Evolutionary conservation across 1,284 basidiomycete species (phyloP).

Genomic region (Ceratobasidium sp.): DNA sequence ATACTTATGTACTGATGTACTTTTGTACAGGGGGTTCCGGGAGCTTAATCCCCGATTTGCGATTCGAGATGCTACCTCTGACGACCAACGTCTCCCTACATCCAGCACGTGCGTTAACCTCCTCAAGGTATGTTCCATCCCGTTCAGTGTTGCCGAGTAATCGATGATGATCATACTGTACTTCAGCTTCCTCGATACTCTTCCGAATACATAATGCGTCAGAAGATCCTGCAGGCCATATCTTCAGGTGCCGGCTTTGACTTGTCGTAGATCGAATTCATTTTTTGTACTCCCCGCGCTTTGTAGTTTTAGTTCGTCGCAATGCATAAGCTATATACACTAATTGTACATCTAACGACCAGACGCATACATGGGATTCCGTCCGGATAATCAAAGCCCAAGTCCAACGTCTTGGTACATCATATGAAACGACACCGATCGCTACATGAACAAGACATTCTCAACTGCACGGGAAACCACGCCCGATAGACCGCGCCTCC

Average conservation of each 20-base stretch:
- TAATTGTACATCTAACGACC: background rate
- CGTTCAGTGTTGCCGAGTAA: background rate
- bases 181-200: conserved; percentile 70
- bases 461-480: conserved; percentile 17
- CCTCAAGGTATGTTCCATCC: conserved; percentile 63
- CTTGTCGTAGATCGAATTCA: conserved; percentile 62
- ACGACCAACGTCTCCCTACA: conserved; percentile 79
- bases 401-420: too few relatives aligned
- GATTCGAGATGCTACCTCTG: conserved; percentile 77
- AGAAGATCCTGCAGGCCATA: conserved; percentile 87
- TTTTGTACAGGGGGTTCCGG: conserved; percentile 73
- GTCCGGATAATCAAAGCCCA: too few relatives aligned
- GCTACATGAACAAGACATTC: conserved; percentile 28
- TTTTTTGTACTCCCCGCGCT: background rate
- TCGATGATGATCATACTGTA: conserved; percentile 35
- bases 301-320: background rate
- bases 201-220: conserved; percentile 65
- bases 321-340: background rate
- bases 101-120: conserved; percentile 87
- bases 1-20: conserved; percentile 7
- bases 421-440: background rate
- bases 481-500: conserved; percentile 22
- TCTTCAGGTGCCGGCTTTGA: conserved; percentile 87
- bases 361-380: background rate
- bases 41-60: conserved; percentile 85